Conservation (phyloP, 768 basidiomycete species). For the Termitomyces sp. region DNA sequence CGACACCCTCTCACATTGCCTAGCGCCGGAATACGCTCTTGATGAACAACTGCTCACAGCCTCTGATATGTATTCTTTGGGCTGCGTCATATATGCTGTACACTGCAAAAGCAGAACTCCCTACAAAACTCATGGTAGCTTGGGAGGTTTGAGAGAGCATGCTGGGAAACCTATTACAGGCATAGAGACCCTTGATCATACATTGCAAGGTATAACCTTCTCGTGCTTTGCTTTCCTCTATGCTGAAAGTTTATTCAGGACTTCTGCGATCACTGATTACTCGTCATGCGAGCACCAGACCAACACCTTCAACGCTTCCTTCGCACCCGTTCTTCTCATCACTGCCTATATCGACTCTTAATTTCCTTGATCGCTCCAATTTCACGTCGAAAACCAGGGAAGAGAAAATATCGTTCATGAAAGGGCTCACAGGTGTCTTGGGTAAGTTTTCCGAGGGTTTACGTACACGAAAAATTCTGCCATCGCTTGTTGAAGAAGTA, state of each 20-base stretch:
- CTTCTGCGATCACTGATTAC: slow-evolving; percentile 80
- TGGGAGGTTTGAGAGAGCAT: slow-evolving; percentile 65
- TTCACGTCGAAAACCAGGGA: slow-evolving; percentile 92
- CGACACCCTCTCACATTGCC: background rate
- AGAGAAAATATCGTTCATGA: slow-evolving; percentile 96
- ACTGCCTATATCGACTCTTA: slow-evolving; percentile 90
- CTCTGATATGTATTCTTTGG: slow-evolving; percentile 92
- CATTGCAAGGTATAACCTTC: slow-evolving; percentile 58
- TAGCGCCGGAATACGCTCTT: slow-evolving; percentile 91
- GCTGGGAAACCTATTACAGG: slow-evolving; percentile 58
- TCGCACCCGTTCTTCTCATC: slow-evolving; percentile 92
- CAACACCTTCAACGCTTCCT: slow-evolving; percentile 76
- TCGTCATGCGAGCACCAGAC: slow-evolving; percentile 64
- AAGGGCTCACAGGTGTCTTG: slow-evolving; percentile 77
- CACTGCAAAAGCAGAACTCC: slow-evolving; percentile 87
- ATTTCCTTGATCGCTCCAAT: slow-evolving; percentile 92
- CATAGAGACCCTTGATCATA: slow-evolving; percentile 60
- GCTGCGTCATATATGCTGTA: slow-evolving; percentile 86
- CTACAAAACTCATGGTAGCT: slow-evolving; percentile 77
- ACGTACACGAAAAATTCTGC: slow-evolving; percentile 82
- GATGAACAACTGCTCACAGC: slow-evolving; percentile 84
- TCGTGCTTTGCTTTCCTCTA: background rate
- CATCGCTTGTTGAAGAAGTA: slow-evolving; percentile 91
- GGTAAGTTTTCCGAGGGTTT: slow-evolving; percentile 85
- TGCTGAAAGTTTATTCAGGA: slow-evolving; percentile 36